These are phyloP conservation scores for Acorus calamus DNA, from an alignment of 106 monocot genomes.

Conservation along the genomic window DNA sequence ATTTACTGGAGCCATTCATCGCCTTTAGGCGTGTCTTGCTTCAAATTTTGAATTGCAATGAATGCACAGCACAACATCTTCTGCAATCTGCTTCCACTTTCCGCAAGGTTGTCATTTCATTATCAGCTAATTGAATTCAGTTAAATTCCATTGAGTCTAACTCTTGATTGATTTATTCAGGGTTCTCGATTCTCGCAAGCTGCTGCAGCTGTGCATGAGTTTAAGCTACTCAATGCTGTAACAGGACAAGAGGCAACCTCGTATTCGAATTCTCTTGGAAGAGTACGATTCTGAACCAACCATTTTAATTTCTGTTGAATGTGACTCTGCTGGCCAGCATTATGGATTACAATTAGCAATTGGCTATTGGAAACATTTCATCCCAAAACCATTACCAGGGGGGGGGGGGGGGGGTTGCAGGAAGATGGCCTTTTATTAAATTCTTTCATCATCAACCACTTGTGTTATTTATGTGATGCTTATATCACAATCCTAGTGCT, in stretches of 20 bases:
- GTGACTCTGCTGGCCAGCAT: too few relatives aligned
- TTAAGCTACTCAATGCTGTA: constrained; percentile 63
- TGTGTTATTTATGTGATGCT: too few relatives aligned
- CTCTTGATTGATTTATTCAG: constrained; percentile 25
- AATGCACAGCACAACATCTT: constrained; percentile 57
- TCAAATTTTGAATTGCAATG: constrained; percentile 71
- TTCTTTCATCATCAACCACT: too few relatives aligned
- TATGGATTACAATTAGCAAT: too few relatives aligned
- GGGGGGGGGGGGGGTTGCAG: too few relatives aligned
- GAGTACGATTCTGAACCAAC: constrained; percentile 28
- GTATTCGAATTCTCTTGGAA: constrained; percentile 39
- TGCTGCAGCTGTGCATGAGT: constrained; percentile 80
- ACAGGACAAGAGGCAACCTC: constrained; percentile 24
- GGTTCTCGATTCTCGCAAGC: constrained; percentile 82
- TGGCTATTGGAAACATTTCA: too few relatives aligned
- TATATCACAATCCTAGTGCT: too few relatives aligned
- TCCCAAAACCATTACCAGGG: too few relatives aligned
- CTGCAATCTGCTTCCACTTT: constrained; percentile 74
- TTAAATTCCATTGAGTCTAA: constrained; percentile 1
- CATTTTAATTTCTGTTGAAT: too few relatives aligned
- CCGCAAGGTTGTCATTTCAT: constrained; percentile 52
- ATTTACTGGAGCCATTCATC: constrained; percentile 80
- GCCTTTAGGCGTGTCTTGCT: constrained; percentile 79
- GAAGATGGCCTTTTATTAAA: too few relatives aligned
- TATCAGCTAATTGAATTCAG: background rate